A percentile compares a stretch with the other conserved stretches of the same genome.
Conservation (phyloP, 179 eudicot species). For the Nepenthes alata region DNA sequence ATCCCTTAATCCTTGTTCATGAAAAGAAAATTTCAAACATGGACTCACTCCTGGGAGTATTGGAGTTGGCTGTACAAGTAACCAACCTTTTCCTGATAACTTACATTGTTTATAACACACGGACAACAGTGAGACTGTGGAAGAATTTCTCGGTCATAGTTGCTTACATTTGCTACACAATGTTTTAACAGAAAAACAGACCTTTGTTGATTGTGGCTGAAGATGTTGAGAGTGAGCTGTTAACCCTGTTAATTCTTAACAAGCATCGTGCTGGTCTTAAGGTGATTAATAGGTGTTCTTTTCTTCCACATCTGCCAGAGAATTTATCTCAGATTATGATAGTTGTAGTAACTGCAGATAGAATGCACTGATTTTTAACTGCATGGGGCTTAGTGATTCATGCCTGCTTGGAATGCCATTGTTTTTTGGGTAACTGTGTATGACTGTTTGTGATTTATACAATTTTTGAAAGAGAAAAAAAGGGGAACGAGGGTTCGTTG, state of each 20-base stretch:
- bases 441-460: too few relatives aligned
- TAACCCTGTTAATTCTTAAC: constrained; percentile 72
- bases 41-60: constrained; percentile 49
- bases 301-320: background rate
- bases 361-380: too few relatives aligned
- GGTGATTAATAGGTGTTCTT: constrained; percentile 27
- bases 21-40: constrained; percentile 80
- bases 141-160: constrained; percentile 1
- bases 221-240: constrained; percentile 81
- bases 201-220: constrained; percentile 87
- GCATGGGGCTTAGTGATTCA: too few relatives aligned
- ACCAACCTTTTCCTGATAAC: background rate
- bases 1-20: constrained; percentile 73
- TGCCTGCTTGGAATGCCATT: background rate
- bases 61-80: constrained; percentile 88
- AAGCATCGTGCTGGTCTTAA: constrained; percentile 83
- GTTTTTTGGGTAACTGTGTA: too few relatives aligned
- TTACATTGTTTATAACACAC: background rate
- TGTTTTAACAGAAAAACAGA: constrained; percentile 31
- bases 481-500: too few relatives aligned
- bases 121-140: background rate
- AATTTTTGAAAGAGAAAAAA: too few relatives aligned
- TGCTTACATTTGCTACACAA: constrained; percentile 7
- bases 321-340: too few relatives aligned
- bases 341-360: too few relatives aligned